A percentile compares a stretch with the other conserved stretches of the same genome.
Evolutionary conservation across 345 rosid species (phyloP).

Genomic region (Limnanthes douglasii): DNA sequence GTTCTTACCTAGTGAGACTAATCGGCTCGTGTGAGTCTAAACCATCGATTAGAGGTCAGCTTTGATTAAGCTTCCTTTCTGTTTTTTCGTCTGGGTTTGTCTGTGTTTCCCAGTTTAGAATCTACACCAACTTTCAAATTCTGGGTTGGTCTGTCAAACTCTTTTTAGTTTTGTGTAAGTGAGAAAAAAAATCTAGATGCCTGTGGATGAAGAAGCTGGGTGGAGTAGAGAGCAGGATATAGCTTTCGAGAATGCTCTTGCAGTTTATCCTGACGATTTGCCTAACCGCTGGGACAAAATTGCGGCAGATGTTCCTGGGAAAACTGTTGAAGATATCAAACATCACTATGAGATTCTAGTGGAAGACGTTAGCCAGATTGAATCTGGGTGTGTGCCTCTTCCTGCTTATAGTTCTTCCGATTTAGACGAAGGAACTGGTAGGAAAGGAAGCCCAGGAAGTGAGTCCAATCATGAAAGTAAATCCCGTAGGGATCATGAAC

Average conservation of each 20-base stretch:
- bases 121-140: slow-evolving; percentile 16
- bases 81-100: slow-evolving; percentile 10
- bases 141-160: slow-evolving; percentile 9
- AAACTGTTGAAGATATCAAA: slow-evolving; percentile 64
- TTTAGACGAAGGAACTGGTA: slow-evolving; percentile 64
- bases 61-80: slow-evolving; percentile 17
- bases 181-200: slow-evolving; percentile 25
- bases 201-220: slow-evolving; percentile 52
- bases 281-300: slow-evolving; percentile 58
- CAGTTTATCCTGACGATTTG: slow-evolving; percentile 39
- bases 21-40: neutral
- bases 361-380: slow-evolving; percentile 65
- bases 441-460: slow-evolving; percentile 32
- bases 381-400: slow-evolving; percentile 79
- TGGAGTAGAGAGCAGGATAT: slow-evolving; percentile 89
- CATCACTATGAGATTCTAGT: slow-evolving; percentile 69
- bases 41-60: slow-evolving; percentile 16
- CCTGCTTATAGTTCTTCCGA: slow-evolving; percentile 59
- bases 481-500: slow-evolving; percentile 90
- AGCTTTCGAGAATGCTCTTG: slow-evolving; percentile 86
- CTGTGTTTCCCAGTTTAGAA: slow-evolving; percentile 7
- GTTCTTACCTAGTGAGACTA: slow-evolving; percentile 5
- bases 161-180: slow-evolving; percentile 7
- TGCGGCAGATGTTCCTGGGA: slow-evolving; percentile 67
- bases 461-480: slow-evolving; percentile 69